Evolutionary conservation across 352 stramenopile species (phyloP), one percentile per base, ranked within the genome.

Genomic region (Salisapilia sapeloensis): DNA sequence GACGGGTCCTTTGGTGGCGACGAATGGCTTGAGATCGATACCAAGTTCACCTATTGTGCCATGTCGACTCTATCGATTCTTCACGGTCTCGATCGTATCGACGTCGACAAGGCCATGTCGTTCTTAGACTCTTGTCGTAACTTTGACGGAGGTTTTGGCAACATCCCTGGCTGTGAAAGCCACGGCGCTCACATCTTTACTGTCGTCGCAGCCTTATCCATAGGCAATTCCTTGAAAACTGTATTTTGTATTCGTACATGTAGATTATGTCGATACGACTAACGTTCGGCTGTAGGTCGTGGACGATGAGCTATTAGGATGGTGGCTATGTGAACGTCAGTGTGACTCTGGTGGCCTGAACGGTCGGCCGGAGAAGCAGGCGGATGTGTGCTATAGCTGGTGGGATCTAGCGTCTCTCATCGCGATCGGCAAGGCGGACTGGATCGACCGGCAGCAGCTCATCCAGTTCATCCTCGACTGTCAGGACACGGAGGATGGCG

Each of bases 311-410:
- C 43, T 96, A 19, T 64, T 98, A 3, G 81, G 79, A 1, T 97
- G 92, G 92, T 98, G 93, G 93, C 71, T 99, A 9, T 91, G 82
- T 34, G 93, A 99, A 57, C 69, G 96, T 28, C 95, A 99, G 53
- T 98, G 93, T 54, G 96, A 99, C 56, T 92, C 71, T 7, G 74
- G 72, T 19, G 72, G 76, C 6, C 53, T 91, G 17, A 99, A 99
- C 50, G 96, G 96, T 6, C 63, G 95, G 24, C 94, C 94, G 0
- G 96, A 99, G 65, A 99, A 99, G 72, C 95, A 99, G 44, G 90
- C 94, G 0, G 96, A 99, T 57, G 93, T 99, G 27, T 99, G 95
- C 57, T 99, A 99, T 56, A 97, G 83, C 38, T 99, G 95, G 94
- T 99, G 96, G 96, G 97, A 98, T 56, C 80, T 99, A 26, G 93